Percentiles rank a stretch among this genome's conserved stretches.
phyloP scores from a whole-genome alignment of 495 filamentous ascomycete genomes.

The Hypoxylon cercidicola region DNA sequence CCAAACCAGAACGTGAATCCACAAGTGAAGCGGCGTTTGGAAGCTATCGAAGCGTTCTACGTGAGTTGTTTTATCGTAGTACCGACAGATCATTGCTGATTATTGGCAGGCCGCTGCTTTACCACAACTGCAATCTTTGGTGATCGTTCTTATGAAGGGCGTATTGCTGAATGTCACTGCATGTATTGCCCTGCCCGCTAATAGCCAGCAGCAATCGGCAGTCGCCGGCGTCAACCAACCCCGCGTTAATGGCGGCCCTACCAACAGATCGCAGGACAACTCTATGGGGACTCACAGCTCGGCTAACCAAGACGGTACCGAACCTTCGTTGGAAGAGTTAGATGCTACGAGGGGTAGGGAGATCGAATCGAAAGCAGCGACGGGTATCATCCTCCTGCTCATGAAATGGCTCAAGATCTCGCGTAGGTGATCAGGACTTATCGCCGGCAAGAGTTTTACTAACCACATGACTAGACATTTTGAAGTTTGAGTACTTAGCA shows the following conservation, averaged over 20 bases:
- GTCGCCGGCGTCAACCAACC: conserved; percentile 42
- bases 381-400: conserved; percentile 82
- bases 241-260: conserved; percentile 49
- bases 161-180: conserved; percentile 83
- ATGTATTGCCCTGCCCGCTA: conserved; percentile 54
- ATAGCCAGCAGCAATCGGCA: conserved; percentile 48
- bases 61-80: conserved; percentile 61
- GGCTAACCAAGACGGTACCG: conserved; percentile 51
- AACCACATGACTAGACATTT: conserved; percentile 70
- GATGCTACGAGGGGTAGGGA: conserved; percentile 84
- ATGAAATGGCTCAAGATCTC: conserved; percentile 97
- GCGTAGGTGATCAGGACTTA: conserved; percentile 66
- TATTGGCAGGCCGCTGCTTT: conserved; percentile 72
- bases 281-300: conserved; percentile 45
- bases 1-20: conserved; percentile 60
- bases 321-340: conserved; percentile 71
- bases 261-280: conserved; percentile 43
- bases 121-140: conserved; percentile 89
- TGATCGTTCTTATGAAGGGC: conserved; percentile 90
- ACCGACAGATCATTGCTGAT: conserved; percentile 23
- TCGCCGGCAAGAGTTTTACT: conserved; percentile 33
- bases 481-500: conserved; percentile 95
- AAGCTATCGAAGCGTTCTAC: conserved; percentile 84
- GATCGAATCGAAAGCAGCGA: conserved; percentile 89
- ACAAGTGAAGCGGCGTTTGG: conserved; percentile 71